Percentiles rank a stretch among this genome's conserved stretches.
Evolutionary conservation across 768 basidiomycete genomes (phyloP).

Genomic region (Mrakia gelida): DNA sequence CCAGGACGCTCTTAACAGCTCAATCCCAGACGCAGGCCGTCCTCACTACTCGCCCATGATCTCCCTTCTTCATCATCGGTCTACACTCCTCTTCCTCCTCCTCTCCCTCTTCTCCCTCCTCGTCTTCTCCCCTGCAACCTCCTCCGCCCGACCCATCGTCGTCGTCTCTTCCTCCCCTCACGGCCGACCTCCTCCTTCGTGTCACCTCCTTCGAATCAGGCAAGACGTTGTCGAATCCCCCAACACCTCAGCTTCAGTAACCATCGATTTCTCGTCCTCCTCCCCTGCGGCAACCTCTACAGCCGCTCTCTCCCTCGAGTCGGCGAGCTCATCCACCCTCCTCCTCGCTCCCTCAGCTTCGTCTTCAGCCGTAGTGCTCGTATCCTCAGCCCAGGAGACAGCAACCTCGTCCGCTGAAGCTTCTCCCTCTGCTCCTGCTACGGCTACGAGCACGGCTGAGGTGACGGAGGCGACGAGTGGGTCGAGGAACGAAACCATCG

Average conservation of each 20-base stretch:
- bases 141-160: background rate
- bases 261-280: background rate
- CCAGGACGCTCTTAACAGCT: background rate
- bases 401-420: background rate
- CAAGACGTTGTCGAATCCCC: background rate
- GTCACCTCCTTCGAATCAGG: background rate
- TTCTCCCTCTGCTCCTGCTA: background rate
- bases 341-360: background rate
- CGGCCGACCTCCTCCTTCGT: background rate
- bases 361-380: background rate
- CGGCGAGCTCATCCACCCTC: background rate
- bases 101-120: background rate
- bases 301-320: background rate
- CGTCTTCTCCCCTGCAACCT: background rate
- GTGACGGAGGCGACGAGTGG: background rate
- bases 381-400: background rate
- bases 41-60: background rate
- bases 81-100: background rate
- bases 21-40: slow-evolving; percentile 2
- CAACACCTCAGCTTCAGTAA: background rate
- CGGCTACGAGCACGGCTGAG: background rate
- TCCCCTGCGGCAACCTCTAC: background rate
- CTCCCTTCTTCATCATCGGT: background rate
- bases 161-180: background rate
- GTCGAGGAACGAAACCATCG: background rate